phyloP scores from a whole-genome alignment of 306 rosid genomes.

The Erythrophleum fordii region DNA sequence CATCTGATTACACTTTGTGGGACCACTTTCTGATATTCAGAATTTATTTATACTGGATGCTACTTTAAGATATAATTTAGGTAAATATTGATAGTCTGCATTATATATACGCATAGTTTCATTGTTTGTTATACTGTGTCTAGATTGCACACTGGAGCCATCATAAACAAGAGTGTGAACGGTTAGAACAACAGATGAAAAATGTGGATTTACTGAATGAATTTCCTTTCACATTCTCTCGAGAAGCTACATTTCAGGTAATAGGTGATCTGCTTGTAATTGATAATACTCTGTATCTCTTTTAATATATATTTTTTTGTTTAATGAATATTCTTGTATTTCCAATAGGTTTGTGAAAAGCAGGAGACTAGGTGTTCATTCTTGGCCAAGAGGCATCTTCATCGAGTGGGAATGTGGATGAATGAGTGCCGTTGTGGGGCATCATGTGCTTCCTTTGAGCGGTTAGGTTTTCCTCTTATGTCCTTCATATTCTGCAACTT shows the following conservation, averaged over 20 bases:
- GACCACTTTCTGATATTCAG: background rate
- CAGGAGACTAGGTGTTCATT: constrained; percentile 80
- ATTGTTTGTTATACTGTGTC: background rate
- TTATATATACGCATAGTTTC: constrained; percentile 13
- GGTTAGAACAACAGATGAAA: constrained; percentile 80
- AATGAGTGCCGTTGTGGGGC: constrained; percentile 74
- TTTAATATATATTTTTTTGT: background rate
- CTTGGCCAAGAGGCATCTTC: constrained; percentile 70
- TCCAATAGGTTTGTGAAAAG: constrained; percentile 64
- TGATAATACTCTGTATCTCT: background rate
- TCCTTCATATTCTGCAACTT: constrained; percentile 28
- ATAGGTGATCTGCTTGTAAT: background rate
- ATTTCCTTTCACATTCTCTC: constrained; percentile 82
- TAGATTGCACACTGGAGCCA: constrained; percentile 79
- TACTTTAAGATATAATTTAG: background rate
- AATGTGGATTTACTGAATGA: constrained; percentile 56
- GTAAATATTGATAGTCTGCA: background rate
- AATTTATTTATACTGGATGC: background rate
- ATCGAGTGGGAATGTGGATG: constrained; percentile 80
- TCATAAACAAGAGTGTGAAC: constrained; percentile 84
- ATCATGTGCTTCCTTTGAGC: constrained; percentile 52
- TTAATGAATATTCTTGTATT: constrained; percentile 28
- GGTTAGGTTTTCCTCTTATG: constrained; percentile 55
- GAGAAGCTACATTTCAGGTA: constrained; percentile 74
- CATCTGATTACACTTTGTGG: background rate